Evolutionary conservation across 164 flowering plant genomes (phyloP).

Genomic region (Chloranthus sessilifolius): DNA sequence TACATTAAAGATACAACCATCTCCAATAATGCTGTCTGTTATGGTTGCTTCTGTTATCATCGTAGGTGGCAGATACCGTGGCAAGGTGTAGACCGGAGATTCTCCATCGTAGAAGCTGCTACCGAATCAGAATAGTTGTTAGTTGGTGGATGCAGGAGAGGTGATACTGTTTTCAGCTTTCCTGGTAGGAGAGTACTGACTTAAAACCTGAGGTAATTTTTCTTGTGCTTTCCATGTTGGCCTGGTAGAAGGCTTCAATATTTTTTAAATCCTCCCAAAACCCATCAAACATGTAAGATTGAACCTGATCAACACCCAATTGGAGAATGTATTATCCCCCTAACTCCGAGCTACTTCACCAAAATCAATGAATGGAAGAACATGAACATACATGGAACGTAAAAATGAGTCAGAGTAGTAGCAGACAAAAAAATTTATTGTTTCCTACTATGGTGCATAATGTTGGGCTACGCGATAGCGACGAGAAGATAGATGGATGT

Average conservation of each 20-base stretch:
- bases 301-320: constrained; percentile 35
- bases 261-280: constrained; percentile 79
- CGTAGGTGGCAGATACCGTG: constrained; percentile 70
- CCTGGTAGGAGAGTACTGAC: constrained; percentile 30
- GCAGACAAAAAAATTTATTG: no score
- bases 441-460: no score
- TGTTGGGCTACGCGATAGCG: no score
- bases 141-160: constrained; percentile 5
- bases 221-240: constrained; percentile 65
- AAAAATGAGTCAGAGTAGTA: not conserved
- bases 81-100: constrained; percentile 56
- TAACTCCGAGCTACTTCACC: not conserved
- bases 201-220: constrained; percentile 34
- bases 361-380: not conserved
- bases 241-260: constrained; percentile 64
- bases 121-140: constrained; percentile 19
- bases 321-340: not conserved
- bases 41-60: constrained; percentile 41
- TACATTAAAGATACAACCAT: constrained; percentile 77
- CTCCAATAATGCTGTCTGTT: constrained; percentile 65
- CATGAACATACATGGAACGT: not conserved
- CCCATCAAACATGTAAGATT: constrained; percentile 53
- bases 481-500: no score
- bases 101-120: constrained; percentile 60
- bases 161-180: constrained; percentile 1